Evolutionary conservation across 306 rosid genomes (phyloP).

Genomic region (Senna siamea): DNA sequence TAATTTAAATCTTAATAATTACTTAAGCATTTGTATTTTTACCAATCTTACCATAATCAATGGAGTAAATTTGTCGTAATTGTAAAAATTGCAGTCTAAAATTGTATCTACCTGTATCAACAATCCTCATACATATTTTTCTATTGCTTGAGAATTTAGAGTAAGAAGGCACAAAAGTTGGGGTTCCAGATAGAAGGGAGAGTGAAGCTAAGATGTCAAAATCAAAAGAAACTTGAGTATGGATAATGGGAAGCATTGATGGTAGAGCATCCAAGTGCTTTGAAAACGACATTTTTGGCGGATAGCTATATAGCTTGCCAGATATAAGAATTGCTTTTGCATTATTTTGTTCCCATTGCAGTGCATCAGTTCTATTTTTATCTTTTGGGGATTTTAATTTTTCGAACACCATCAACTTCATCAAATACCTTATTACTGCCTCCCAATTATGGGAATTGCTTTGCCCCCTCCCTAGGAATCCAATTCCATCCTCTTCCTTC

Average conservation of each 20-base stretch:
- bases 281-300: conserved; percentile 30
- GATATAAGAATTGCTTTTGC: not conserved
- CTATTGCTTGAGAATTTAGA: too few species aligned
- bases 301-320: conserved; percentile 5
- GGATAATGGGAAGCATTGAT: conserved; percentile 12
- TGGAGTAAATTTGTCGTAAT: too few species aligned
- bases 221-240: conserved; percentile 11
- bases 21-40: too few species aligned
- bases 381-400: not conserved
- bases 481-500: not conserved
- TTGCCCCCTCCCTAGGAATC: conserved; percentile 19
- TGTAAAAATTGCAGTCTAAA: too few species aligned
- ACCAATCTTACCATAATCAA: too few species aligned
- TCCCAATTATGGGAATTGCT: conserved; percentile 21
- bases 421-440: not conserved
- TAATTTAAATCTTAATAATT: not conserved
- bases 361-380: conserved; percentile 8
- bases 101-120: too few species aligned
- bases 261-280: conserved; percentile 23
- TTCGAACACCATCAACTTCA: conserved; percentile 14
- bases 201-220: not conserved
- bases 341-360: not conserved
- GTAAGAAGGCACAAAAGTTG: too few species aligned
- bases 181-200: not conserved
- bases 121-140: too few species aligned